Evolutionary conservation across 345 rosid species (phyloP).

Genomic region (Euphorbia peplus): DNA sequence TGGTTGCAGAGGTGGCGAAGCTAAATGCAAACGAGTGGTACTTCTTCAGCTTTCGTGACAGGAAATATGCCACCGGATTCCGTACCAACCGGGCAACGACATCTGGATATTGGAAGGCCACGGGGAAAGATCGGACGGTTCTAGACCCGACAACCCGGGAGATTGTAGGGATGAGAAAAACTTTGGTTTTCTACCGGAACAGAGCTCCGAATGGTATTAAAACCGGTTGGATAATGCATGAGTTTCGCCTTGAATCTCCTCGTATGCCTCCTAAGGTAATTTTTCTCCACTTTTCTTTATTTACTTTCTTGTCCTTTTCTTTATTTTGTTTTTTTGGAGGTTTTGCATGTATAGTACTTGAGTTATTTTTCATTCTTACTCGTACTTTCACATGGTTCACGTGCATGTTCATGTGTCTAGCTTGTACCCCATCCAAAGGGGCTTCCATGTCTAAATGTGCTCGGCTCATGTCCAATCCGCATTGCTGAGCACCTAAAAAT

Average conservation of each 20-base stretch:
- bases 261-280: slow-evolving; percentile 91
- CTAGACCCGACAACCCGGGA: slow-evolving; percentile 54
- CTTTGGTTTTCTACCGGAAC: slow-evolving; percentile 80
- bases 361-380: too few species aligned
- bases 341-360: too few species aligned
- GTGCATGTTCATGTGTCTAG: too few species aligned
- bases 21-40: slow-evolving; percentile 92
- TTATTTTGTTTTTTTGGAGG: not conserved
- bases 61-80: slow-evolving; percentile 91
- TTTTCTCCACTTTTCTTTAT: not conserved
- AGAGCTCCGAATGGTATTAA: slow-evolving; percentile 96
- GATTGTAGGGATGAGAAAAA: slow-evolving; percentile 95
- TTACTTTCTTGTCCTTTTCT: not conserved
- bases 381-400: too few species aligned
- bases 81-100: slow-evolving; percentile 81
- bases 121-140: slow-evolving; percentile 92
- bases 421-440: too few species aligned
- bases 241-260: slow-evolving; percentile 88
- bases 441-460: too few species aligned
- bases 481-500: too few species aligned
- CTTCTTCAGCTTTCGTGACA: slow-evolving; percentile 93
- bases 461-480: too few species aligned
- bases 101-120: slow-evolving; percentile 96
- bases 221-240: slow-evolving; percentile 99
- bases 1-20: slow-evolving; percentile 73